These are phyloP conservation scores for Fonsecaea monophora DNA, from an alignment of 2,329 filamentous ascomycete genomes.

Conservation along the genomic window DNA sequence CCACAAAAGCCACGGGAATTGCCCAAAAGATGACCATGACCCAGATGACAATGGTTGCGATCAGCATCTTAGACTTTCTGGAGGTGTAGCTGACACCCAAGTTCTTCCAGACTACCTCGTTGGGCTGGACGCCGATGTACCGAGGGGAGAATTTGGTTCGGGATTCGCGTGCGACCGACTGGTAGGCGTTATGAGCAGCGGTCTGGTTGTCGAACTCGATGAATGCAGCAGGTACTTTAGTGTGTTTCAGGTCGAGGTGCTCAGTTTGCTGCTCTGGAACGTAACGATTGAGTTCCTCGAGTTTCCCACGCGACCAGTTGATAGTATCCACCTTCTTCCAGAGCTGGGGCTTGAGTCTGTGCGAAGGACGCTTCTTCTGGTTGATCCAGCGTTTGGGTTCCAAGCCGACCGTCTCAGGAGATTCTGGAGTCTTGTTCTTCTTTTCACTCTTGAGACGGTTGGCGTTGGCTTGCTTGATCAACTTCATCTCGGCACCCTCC, in stretches of 20 bases:
- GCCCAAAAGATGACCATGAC: constrained; percentile 88
- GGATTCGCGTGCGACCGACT: constrained; percentile 57
- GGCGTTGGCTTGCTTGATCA: constrained; percentile 79
- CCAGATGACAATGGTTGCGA: constrained; percentile 72
- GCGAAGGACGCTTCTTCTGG: constrained; percentile 73
- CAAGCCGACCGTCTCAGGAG: constrained; percentile 57
- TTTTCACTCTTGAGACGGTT: constrained; percentile 66
- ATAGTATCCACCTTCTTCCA: constrained; percentile 56
- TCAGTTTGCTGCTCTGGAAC: constrained; percentile 72
- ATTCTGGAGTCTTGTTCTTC: constrained; percentile 56
- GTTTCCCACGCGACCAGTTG: constrained; percentile 76
- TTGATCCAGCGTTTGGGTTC: constrained; percentile 62
- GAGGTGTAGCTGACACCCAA: constrained; percentile 71
- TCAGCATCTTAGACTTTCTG: constrained; percentile 68
- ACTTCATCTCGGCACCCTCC: constrained; percentile 83
- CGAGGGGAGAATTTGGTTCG: constrained; percentile 85
- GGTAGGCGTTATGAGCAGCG: constrained; percentile 83
- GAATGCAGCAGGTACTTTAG: constrained; percentile 77
- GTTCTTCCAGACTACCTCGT: constrained; percentile 88
- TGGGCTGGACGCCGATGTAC: constrained; percentile 80
- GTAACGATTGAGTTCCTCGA: constrained; percentile 73
- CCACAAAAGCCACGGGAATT: constrained; percentile 77
- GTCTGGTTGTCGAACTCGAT: constrained; percentile 84
- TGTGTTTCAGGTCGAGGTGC: constrained; percentile 66
- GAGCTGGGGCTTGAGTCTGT: constrained; percentile 71